Base-by-base conservation (phyloP, 768 basidiomycete species). In the Tulasnella sp. region DNA sequence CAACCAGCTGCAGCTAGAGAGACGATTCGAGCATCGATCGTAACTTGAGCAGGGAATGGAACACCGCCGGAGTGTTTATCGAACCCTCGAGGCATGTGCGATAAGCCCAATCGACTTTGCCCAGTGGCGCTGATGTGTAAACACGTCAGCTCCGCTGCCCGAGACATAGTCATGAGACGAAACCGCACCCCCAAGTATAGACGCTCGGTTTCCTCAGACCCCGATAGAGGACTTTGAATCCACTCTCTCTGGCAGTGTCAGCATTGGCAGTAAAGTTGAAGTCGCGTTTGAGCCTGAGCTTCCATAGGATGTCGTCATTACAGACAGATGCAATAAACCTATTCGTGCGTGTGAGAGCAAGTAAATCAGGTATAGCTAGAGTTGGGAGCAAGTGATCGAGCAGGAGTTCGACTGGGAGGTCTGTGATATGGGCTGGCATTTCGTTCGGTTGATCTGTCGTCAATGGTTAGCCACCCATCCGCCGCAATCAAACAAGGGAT, bases 251-350 rank as follows among this genome's bases (percentile, higher is more conserved):
- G 13, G 90, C 90, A 0, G 85, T 90, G 43, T 77, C 78, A 42
- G 77, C 74, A 3, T 79, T 80, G 7, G 84, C 13, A 11, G 56
- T 77, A 65, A 89, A 93, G 70, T 90, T 88, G 74, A 82, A 92
- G 68, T 93, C 91, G 30, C 71, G 69, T 29, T 76, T 68, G 8
- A 88, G 72, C 62, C 80, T 85, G 27, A 79, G 75, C 68, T 82
- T 83, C 91, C 91, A 94, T 61, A 91, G 77, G 0, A 81, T 82
- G 60, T 89, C 85, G 67, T 92, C 88, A 11, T 77, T 73, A 67
- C 78, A 80, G 24, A 86, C 65, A 11, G 70, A 63, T 48, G 80
- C 76, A 67, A 90, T 86, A 68, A 78, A 77, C 64, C 77, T 83
- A 71, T 77, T 84, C 0, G 85, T 84, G n/a, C 70, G 71, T 3